A percentile compares a stretch with the other conserved stretches of the same genome.
These are phyloP conservation scores for Fusarium verrucosum DNA, from an alignment of 2,329 filamentous ascomycete species.

Conservation along the genomic window DNA sequence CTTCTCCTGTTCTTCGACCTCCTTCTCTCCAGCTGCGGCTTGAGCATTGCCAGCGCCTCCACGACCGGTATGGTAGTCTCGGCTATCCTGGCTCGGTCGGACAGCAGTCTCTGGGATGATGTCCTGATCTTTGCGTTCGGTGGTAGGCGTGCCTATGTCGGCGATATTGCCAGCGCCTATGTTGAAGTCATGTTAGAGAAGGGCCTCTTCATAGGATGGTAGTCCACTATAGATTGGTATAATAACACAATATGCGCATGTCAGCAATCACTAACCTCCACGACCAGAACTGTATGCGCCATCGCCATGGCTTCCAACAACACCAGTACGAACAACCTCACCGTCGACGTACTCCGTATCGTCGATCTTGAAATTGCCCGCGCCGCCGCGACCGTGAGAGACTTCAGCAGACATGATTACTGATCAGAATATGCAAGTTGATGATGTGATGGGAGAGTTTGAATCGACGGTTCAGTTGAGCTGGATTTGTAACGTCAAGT, in stretches of 20 bases:
- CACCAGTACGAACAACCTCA: conserved; percentile 66
- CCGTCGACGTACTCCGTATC: conserved; percentile 69
- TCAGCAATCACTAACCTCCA: conserved; percentile 57
- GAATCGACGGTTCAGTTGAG: neutral
- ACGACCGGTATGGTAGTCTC: conserved; percentile 66
- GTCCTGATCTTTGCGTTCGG: conserved; percentile 60
- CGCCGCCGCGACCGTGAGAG: conserved; percentile 69
- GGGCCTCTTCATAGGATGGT: neutral
- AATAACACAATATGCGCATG: neutral
- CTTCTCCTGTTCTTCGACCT: conserved; percentile 45
- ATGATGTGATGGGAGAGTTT: neutral
- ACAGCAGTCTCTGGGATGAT: conserved; percentile 62
- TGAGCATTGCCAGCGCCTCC: conserved; percentile 67
- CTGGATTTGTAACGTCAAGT: neutral
- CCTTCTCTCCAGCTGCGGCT: conserved; percentile 50
- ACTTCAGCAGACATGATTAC: conserved; percentile 57
- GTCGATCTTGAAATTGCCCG: conserved; percentile 69
- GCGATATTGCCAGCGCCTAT: conserved; percentile 68
- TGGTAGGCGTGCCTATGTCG: conserved; percentile 54
- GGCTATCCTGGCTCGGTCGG: conserved; percentile 58
- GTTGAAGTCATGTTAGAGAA: conserved; percentile 11
- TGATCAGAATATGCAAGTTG: conserved; percentile 16
- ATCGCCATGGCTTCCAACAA: conserved; percentile 64
- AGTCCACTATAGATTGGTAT: neutral
- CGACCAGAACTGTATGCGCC: conserved; percentile 68